phyloP scores from a whole-genome alignment of 1,139 yeast genomes.

The Yamadazyma membranifaciens region DNA sequence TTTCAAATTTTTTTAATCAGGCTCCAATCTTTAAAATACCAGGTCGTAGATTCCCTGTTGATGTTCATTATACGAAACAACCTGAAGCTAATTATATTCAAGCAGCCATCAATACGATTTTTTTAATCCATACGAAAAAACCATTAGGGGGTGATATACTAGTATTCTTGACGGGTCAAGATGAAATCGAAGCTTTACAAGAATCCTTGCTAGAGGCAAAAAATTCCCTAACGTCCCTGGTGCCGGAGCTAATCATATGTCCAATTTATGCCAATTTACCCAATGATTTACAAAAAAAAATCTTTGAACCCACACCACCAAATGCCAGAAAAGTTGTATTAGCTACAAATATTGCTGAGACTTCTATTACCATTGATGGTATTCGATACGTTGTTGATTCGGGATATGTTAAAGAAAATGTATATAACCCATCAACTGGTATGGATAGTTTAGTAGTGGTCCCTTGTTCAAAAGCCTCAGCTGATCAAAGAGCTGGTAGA shows the following conservation, averaged over 20 bases:
- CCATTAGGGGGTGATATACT: slow-evolving; percentile 76
- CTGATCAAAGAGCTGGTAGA: slow-evolving; percentile 95
- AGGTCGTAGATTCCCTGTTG: slow-evolving; percentile 88
- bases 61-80: slow-evolving; percentile 76
- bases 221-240: slow-evolving; percentile 58
- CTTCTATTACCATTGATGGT: slow-evolving; percentile 93
- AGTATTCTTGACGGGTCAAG: slow-evolving; percentile 91
- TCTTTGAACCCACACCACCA: slow-evolving; percentile 86
- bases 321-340: slow-evolving; percentile 81
- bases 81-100: slow-evolving; percentile 90
- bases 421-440: slow-evolving; percentile 77
- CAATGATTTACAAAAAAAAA: slow-evolving; percentile 72
- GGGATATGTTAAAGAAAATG: slow-evolving; percentile 88
- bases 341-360: slow-evolving; percentile 96
- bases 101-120: slow-evolving; percentile 82
- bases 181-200: slow-evolving; percentile 83
- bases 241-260: slow-evolving; percentile 67
- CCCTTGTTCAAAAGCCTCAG: slow-evolving; percentile 91
- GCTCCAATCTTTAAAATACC: slow-evolving; percentile 90
- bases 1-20: slow-evolving; percentile 70
- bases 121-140: slow-evolving; percentile 71
- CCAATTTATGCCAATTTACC: slow-evolving; percentile 95
- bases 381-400: slow-evolving; percentile 87
- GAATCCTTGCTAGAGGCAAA: slow-evolving; percentile 68
- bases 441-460: slow-evolving; percentile 86